Percentiles rank a stretch among this genome's conserved stretches.
Evolutionary conservation across 371 early-diverging fungal species (phyloP).

Genomic region (Mucor lusitanicus): DNA sequence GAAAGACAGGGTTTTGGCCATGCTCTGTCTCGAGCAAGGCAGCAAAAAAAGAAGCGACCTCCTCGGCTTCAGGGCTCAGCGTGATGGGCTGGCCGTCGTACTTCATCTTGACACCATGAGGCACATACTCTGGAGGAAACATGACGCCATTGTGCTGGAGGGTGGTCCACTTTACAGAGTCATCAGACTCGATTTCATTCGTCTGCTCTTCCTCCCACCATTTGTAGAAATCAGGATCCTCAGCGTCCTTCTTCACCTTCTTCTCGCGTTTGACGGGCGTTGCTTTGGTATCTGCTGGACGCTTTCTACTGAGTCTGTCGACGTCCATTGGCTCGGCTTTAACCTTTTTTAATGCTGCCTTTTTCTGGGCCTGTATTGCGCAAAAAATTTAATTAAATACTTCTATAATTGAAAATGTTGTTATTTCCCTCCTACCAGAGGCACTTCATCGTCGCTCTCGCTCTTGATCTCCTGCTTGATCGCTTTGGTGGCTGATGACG

Average conservation of each 20-base stretch:
- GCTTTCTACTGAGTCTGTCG: constrained; percentile 23
- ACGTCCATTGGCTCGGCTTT: constrained; percentile 31
- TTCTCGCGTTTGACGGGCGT: constrained; percentile 24
- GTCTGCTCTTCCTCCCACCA: constrained; percentile 49
- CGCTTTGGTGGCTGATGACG: background rate
- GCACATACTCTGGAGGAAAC: constrained; percentile 93
- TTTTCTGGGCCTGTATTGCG: constrained; percentile 1
- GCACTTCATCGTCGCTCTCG: constrained; percentile 25
- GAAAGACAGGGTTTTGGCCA: constrained; percentile 82
- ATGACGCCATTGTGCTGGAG: constrained; percentile 88
- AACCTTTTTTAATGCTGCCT: constrained; percentile 2
- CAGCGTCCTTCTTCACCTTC: constrained; percentile 29
- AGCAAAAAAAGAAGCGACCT: constrained; percentile 95
- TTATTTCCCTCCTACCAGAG: constrained; percentile 18
- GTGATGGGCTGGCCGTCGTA: constrained; percentile 82
- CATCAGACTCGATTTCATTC: constrained; percentile 53
- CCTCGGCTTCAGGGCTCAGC: constrained; percentile 86
- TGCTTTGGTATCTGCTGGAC: background rate
- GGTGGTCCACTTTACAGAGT: constrained; percentile 80
- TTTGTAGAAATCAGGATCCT: constrained; percentile 39
- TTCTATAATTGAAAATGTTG: background rate
- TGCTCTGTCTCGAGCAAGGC: constrained; percentile 84
- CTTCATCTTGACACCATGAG: constrained; percentile 87
- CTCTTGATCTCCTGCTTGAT: background rate
- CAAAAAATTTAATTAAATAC: background rate